Conservation (phyloP, 2,329 filamentous ascomycete genomes). For the Colletotrichum tropicicola region DNA sequence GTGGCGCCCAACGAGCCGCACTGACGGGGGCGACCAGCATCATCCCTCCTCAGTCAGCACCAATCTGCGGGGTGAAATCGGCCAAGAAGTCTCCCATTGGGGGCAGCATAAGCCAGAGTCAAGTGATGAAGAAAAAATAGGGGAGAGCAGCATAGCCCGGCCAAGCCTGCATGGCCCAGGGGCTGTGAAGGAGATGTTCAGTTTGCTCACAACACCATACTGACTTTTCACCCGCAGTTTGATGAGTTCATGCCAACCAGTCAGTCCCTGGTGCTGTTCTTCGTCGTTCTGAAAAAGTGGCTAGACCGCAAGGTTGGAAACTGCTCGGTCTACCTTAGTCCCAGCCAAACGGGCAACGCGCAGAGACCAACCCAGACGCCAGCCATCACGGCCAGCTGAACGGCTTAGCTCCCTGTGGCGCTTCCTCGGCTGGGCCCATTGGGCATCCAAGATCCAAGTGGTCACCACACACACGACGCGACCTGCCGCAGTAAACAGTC, state of each 20-base stretch:
- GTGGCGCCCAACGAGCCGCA: conserved; percentile 15
- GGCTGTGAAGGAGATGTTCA: not conserved
- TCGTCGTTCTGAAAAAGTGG: too few relatives aligned
- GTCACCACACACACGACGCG: not conserved
- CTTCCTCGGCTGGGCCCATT: not conserved
- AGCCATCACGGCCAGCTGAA: conserved; percentile 27
- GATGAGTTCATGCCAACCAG: conserved; percentile 8
- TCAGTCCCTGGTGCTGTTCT: too few relatives aligned
- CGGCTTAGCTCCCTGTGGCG: not conserved
- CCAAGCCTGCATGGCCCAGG: conserved; percentile 6
- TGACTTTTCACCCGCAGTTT: not conserved
- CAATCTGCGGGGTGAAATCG: conserved; percentile 17
- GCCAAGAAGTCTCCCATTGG: not conserved
- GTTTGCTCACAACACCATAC: not conserved
- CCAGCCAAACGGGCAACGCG: not conserved
- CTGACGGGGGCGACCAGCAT: conserved; percentile 16
- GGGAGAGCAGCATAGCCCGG: not conserved
- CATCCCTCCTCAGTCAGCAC: conserved; percentile 18
- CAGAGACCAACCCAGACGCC: conserved; percentile 1
- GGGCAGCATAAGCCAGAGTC: not conserved
- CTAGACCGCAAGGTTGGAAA: not conserved
- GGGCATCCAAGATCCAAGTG: conserved; percentile 10
- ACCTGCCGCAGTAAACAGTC: not conserved
- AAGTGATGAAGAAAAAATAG: not conserved
- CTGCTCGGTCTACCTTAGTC: not conserved